Base-by-base conservation (phyloP, 495 filamentous ascomycete species). In the Symbiotaphrina buchneri region DNA sequence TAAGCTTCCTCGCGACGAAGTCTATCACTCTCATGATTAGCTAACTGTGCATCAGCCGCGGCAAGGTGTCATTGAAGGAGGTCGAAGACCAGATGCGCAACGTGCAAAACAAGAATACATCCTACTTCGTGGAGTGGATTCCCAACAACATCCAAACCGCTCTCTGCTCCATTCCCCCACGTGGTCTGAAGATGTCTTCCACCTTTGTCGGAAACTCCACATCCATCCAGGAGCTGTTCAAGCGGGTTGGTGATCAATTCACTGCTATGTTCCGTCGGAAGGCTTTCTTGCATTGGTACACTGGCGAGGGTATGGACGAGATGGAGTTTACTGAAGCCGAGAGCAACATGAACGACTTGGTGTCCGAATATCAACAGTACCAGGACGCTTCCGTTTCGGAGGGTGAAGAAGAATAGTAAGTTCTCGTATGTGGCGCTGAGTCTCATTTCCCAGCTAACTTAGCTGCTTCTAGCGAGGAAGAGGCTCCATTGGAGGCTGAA, bases 211-310 rank as follows among this genome's bases (percentile, higher is more conserved):
- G 87, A 48, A 99, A 99, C 75, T 93, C 83, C 39, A 99, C 87
- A 42, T 83, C 81, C 43, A 99, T 99, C 65, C 87, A 99, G 68
- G 87, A 99, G 69, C 75, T 99, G 37, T 99, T 99, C 83, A 95
- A 95, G 79, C 87, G 87, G 69, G 67, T 99, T 44, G 87, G 87
- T 51, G 87, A 99, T 50, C 87, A 99, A 62, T 99, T 99, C 71
- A 82, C 74, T 59, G 90, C 90, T 49, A 99, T 99, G 87, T 99
- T 95, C 75, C 67, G 87, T 59, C 82, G 87, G 55, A 99, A 95
- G 75, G 87, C 87, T 72, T 99, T 99, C 84, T 80, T 99, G 76
- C 87, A 95, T 72, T 99, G 87, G 87, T 99, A 99, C 61, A 99
- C 87, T 71, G 83, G 84, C 52, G 87, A 99, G 73, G 87, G 87